A percentile compares a stretch with the other conserved stretches of the same genome.
phyloP scores from a whole-genome alignment of 2,329 filamentous ascomycete species.

The Sclerotinia subarctica region DNA sequence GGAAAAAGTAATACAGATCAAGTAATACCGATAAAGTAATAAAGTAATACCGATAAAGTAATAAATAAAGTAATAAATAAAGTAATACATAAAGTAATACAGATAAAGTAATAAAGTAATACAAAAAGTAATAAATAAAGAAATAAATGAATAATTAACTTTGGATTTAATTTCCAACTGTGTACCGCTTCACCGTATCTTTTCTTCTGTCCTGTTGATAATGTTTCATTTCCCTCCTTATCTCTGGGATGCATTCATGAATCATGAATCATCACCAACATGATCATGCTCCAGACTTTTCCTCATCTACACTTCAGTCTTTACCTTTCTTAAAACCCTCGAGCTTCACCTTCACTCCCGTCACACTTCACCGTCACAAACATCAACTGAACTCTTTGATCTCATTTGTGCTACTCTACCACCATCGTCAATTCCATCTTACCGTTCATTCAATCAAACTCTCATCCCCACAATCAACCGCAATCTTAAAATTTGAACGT shows the following conservation, averaged over 20 bases:
- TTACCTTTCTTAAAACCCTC: not conserved
- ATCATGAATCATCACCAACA: too few species aligned
- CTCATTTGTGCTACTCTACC: not conserved
- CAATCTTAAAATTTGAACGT: slow-evolving; percentile 12
- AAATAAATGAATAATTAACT: too few species aligned
- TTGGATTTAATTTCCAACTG: not conserved
- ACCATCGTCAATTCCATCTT: not conserved
- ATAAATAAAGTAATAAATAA: too few species aligned
- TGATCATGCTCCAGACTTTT: too few species aligned
- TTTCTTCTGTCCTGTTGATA: not conserved
- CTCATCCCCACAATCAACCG: slow-evolving; percentile 11
- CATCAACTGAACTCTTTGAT: not conserved
- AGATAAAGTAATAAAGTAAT: too few species aligned
- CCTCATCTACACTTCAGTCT: too few species aligned
- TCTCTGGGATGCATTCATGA: not conserved
- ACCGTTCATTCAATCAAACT: not conserved
- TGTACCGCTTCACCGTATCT: slow-evolving; percentile 4
- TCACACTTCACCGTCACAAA: not conserved
- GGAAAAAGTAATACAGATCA: slow-evolving; percentile 1
- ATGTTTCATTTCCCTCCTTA: not conserved
- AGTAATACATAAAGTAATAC: too few species aligned
- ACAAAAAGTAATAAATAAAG: too few species aligned
- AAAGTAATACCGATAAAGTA: too few species aligned
- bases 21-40: too few species aligned
- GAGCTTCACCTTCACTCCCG: not conserved